A percentile compares a stretch with the other conserved stretches of the same genome.
These are phyloP conservation scores for Jamesozyma spencerorum DNA, from an alignment of 805 yeast genomes.

Conservation along the genomic window DNA sequence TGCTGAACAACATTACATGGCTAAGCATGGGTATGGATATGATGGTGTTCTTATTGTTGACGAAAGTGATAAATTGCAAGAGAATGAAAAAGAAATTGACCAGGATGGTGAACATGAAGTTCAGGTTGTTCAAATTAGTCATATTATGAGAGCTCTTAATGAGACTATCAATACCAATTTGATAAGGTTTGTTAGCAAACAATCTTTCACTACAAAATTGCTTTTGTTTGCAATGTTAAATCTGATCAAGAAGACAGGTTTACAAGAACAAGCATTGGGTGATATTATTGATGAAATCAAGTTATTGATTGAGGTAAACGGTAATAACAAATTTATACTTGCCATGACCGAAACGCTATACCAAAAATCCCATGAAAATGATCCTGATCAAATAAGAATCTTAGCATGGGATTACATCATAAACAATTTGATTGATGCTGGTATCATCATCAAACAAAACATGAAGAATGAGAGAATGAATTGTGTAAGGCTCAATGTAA, in stretches of 20 bases:
- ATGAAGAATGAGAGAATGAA: constrained; percentile 59
- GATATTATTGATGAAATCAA: constrained; percentile 72
- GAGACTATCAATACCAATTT: constrained; percentile 73
- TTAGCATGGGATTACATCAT: constrained; percentile 47
- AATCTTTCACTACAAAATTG: constrained; percentile 64
- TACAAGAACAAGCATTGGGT: constrained; percentile 63
- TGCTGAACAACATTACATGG: constrained; percentile 56
- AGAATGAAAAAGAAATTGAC: constrained; percentile 9
- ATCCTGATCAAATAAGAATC: constrained; percentile 36
- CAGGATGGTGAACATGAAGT: constrained; percentile 30
- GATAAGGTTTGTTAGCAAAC: constrained; percentile 43
- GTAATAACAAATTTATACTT: constrained; percentile 20
- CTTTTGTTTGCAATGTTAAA: constrained; percentile 60
- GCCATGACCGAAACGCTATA: constrained; percentile 30
- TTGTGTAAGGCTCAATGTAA: constrained; percentile 53
- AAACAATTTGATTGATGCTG: constrained; percentile 68
- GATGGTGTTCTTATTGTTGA: constrained; percentile 15
- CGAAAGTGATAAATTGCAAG: constrained; percentile 9
- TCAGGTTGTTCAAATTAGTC: constrained; percentile 56
- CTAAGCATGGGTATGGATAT: constrained; percentile 27
- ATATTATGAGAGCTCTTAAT: constrained; percentile 68
- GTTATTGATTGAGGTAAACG: constrained; percentile 38
- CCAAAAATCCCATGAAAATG: constrained; percentile 24
- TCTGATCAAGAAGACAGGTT: constrained; percentile 55
- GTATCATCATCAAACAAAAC: constrained; percentile 61